Base-by-base conservation (phyloP, 352 stramenopile species). In the Elongisporangium anandrum region DNA sequence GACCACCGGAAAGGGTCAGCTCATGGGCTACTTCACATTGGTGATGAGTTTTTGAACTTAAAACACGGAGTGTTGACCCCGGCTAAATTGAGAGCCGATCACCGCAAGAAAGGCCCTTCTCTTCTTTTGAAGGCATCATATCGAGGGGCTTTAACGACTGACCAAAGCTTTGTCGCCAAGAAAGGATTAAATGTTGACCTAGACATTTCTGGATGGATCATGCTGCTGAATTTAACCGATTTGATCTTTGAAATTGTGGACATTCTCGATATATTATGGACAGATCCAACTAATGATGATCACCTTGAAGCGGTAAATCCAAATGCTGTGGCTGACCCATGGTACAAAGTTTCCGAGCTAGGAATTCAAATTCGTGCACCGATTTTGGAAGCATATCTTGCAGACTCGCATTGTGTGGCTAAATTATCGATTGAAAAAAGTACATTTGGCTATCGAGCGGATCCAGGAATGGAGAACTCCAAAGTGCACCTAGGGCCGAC, bases 371-470 rank as follows among this genome's bases (percentile, higher is more conserved):
- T 95, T 65, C 81, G 81, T 22, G 81, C 78, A 51, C 84, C 85
- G 24, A 88, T 95, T 50, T 55, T 96, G 23, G 87, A 96, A 66
- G 85, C 80, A 8, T 96, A 96, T 22, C 60, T 96, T 15, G 87
- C 94, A 72, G 87, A 96, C 64, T 87, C 79, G 21, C 80, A 96
- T 50, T 95, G 85, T 60, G 87, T 96, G 1, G 87, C 85, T 26
- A 96, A 96, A 51, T 68, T 94, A 13, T 88, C 85, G 3, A 70
- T 96, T 26, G 87, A 96, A 63, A 78, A 92, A 24, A 92, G 73
- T 50, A 80, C 79, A 10, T 85, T 88, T 8, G 72, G 69, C 9
- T 94, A 88, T 54, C 76, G 71, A 8, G 82, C 85, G 12, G 80
- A 92, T 21, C 59, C 83, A 16, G 63, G 64, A 39, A 66, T 77